A percentile compares a stretch with the other conserved stretches of the same genome.
These are phyloP conservation scores for Ogataea populi-albae DNA, from an alignment of 805 yeast species.

Conservation along the genomic window DNA sequence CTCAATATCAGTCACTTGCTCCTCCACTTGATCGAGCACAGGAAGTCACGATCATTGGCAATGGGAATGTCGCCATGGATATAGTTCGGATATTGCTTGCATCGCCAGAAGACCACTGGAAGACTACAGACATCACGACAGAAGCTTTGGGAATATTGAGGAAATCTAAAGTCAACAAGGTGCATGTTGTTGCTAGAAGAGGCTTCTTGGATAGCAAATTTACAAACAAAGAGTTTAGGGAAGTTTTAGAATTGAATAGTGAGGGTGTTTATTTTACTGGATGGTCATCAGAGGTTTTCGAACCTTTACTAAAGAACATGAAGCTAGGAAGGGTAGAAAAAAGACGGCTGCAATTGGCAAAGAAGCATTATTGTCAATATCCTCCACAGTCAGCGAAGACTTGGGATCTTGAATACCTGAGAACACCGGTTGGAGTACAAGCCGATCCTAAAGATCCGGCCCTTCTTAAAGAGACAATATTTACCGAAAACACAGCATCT, in stretches of 20 bases:
- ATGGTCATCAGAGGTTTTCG: constrained; percentile 37
- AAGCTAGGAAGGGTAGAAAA: constrained; percentile 54
- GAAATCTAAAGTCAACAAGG: constrained; percentile 54
- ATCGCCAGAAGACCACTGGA: constrained; percentile 50
- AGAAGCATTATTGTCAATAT: constrained; percentile 40
- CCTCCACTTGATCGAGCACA: constrained; percentile 63
- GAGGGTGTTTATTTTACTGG: constrained; percentile 49
- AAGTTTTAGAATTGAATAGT: constrained; percentile 59
- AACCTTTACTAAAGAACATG: constrained; percentile 28
- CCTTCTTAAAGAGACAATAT: constrained; percentile 44
- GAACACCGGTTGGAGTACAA: constrained; percentile 58
- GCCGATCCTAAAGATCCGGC: constrained; percentile 33
- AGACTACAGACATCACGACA: constrained; percentile 67
- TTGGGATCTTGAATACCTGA: constrained; percentile 73
- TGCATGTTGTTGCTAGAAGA: constrained; percentile 79
- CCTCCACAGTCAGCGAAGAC: constrained; percentile 13
- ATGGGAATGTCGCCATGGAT: constrained; percentile 95
- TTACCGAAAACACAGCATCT: constrained; percentile 45
- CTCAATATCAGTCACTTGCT: constrained; percentile 46
- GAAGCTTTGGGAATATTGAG: constrained; percentile 55
- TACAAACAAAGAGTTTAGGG: constrained; percentile 89
- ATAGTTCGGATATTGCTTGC: constrained; percentile 76
- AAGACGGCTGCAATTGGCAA: constrained; percentile 61
- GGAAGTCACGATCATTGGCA: constrained; percentile 82
- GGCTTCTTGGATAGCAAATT: constrained; percentile 85